These are phyloP conservation scores for Leishmania aethiopica DNA, from an alignment of 208 protist genomes.

Conservation along the genomic window DNA sequence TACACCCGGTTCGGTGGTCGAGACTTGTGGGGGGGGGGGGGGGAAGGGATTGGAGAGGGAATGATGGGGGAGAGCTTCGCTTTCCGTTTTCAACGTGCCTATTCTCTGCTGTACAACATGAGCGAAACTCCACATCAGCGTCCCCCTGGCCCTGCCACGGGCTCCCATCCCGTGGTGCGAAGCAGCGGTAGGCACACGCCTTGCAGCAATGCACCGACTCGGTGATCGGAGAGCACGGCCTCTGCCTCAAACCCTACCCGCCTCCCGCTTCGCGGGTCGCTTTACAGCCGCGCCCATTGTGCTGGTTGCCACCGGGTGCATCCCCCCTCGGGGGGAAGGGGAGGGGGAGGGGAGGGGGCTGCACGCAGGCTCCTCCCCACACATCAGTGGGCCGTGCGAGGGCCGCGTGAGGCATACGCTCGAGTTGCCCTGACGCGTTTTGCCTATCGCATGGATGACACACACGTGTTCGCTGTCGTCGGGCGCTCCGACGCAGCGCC, in stretches of 20 bases:
- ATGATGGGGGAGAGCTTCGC: background rate
- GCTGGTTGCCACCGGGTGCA: background rate
- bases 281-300: background rate
- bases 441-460: background rate
- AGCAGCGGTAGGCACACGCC: background rate
- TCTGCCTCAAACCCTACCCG: background rate
- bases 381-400: background rate
- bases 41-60: too few species aligned
- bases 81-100: background rate
- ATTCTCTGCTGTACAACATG: too few species aligned
- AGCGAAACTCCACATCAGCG: background rate
- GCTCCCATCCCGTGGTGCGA: background rate
- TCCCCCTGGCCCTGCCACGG: too few species aligned
- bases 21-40: too few species aligned
- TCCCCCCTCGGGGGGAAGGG: too few species aligned
- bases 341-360: too few species aligned
- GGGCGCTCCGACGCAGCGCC: background rate
- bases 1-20: too few species aligned
- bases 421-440: background rate
- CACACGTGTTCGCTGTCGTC: background rate
- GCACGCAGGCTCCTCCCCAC: background rate
- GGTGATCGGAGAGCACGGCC: background rate
- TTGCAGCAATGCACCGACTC: background rate
- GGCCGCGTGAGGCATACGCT: background rate
- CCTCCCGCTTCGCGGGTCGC: background rate